phyloP scores from a whole-genome alignment of 257 asterid genomes.

The Fraxinus excelsior region DNA sequence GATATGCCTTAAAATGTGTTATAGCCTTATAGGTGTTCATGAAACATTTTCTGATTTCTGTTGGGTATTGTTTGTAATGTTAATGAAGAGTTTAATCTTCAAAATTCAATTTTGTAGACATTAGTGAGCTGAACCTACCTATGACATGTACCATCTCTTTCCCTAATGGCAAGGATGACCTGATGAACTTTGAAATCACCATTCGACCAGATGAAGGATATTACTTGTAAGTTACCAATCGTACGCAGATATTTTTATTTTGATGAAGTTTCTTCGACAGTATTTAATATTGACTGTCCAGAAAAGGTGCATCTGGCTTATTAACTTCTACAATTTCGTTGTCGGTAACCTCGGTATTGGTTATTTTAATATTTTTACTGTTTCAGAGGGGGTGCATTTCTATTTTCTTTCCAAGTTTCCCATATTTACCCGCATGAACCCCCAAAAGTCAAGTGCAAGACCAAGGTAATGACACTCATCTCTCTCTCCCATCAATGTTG shows the following conservation, averaged over 20 bases:
- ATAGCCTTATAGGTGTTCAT: neutral
- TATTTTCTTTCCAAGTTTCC: slow-evolving; percentile 87
- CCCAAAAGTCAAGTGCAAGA: slow-evolving; percentile 72
- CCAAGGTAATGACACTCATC: slow-evolving; percentile 29
- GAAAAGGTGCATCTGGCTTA: neutral
- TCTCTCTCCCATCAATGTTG: neutral
- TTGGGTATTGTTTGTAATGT: neutral
- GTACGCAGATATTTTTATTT: neutral
- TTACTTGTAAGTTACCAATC: slow-evolving; percentile 33
- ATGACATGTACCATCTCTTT: slow-evolving; percentile 34
- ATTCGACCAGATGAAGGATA: slow-evolving; percentile 40
- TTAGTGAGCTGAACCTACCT: slow-evolving; percentile 47
- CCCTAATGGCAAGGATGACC: slow-evolving; percentile 67
- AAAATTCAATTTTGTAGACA: slow-evolving; percentile 30
- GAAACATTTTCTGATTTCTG: neutral
- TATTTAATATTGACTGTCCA: neutral
- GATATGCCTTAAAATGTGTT: neutral
- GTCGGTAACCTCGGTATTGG: neutral
- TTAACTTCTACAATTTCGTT: neutral
- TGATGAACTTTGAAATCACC: slow-evolving; percentile 46
- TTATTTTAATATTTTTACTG: slow-evolving; percentile 19
- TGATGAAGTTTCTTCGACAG: neutral
- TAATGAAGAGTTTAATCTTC: neutral
- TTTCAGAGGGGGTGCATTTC: slow-evolving; percentile 77
- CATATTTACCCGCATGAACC: slow-evolving; percentile 94